phyloP scores from a whole-genome alignment of 805 yeast genomes.

The Starmerella kuoi region DNA sequence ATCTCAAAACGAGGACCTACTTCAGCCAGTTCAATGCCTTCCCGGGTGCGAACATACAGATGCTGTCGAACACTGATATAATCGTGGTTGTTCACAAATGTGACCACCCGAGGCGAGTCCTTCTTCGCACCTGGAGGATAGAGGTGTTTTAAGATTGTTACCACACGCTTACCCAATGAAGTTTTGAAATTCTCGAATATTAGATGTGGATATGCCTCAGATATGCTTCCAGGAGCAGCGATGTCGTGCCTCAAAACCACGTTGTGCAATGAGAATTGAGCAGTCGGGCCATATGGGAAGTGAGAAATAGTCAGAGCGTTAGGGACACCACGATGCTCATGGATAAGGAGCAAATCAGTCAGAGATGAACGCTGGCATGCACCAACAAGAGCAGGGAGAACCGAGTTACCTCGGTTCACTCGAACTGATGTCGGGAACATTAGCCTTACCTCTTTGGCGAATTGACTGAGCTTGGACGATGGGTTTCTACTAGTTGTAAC shows the following conservation, averaged over 20 bases:
- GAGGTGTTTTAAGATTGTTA: constrained; percentile 65
- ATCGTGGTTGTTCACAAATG: constrained; percentile 83
- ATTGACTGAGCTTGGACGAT: constrained; percentile 70
- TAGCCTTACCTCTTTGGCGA: constrained; percentile 81
- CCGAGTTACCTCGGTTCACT: constrained; percentile 84
- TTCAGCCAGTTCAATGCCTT: constrained; percentile 82
- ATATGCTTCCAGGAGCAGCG: constrained; percentile 68
- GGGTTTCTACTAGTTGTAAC: constrained; percentile 94
- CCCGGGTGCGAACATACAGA: constrained; percentile 78
- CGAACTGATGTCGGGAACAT: constrained; percentile 83
- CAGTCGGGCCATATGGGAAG: constrained; percentile 97
- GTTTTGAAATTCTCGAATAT: constrained; percentile 83
- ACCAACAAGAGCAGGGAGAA: constrained; percentile 70
- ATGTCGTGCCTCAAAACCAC: constrained; percentile 91
- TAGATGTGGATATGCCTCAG: constrained; percentile 88
- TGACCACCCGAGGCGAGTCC: constrained; percentile 80
- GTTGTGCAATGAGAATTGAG: constrained; percentile 84
- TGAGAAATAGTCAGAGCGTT: constrained; percentile 85
- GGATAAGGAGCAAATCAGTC: constrained; percentile 73
- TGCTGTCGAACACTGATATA: constrained; percentile 92
- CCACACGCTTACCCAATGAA: constrained; percentile 71
- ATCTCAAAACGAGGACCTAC: constrained; percentile 98
- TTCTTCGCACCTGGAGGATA: constrained; percentile 96
- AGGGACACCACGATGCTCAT: constrained; percentile 98
- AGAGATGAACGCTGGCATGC: constrained; percentile 73